These are phyloP conservation scores for Fusarium cyanostomum DNA, from an alignment of 2,329 filamentous ascomycete species.

Conservation along the genomic window DNA sequence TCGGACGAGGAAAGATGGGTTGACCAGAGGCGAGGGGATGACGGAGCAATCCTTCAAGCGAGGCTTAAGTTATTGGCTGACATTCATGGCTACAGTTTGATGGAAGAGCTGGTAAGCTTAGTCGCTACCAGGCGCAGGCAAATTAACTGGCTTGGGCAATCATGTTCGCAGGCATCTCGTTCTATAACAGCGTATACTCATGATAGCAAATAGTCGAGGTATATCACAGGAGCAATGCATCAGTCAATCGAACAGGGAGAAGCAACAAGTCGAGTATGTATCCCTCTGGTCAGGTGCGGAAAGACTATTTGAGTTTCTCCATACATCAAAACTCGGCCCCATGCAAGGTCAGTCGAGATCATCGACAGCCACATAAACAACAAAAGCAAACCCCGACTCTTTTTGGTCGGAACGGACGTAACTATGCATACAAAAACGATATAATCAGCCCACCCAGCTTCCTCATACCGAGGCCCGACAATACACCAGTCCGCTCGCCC, in stretches of 20 bases:
- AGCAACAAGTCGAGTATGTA: background rate
- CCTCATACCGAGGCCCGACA: conserved; percentile 7
- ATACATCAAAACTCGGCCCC: conserved; percentile 23
- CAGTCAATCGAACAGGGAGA: background rate
- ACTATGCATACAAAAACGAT: conserved; percentile 24
- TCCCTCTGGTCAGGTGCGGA: conserved; percentile 15
- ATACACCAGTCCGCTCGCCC: conserved; percentile 3
- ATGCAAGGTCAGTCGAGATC: conserved; percentile 10
- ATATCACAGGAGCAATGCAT: too few relatives aligned
- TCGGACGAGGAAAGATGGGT: background rate
- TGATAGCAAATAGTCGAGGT: background rate
- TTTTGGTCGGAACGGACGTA: conserved; percentile 17
- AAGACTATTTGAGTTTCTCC: conserved; percentile 19
- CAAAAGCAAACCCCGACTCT: conserved; percentile 11
- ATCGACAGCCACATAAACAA: conserved; percentile 15
- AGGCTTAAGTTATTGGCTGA: too few relatives aligned
- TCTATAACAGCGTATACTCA: background rate
- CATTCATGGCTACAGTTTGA: too few relatives aligned
- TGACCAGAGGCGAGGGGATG: background rate
- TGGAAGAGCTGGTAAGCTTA: too few relatives aligned
- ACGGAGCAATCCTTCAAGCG: too few relatives aligned
- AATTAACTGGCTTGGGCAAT: too few relatives aligned
- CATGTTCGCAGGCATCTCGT: background rate
- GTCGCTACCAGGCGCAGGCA: too few relatives aligned
- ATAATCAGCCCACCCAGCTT: conserved; percentile 12